Base-by-base conservation (phyloP, 148 eudicot genomes). In the Chenopodium suecicum region DNA sequence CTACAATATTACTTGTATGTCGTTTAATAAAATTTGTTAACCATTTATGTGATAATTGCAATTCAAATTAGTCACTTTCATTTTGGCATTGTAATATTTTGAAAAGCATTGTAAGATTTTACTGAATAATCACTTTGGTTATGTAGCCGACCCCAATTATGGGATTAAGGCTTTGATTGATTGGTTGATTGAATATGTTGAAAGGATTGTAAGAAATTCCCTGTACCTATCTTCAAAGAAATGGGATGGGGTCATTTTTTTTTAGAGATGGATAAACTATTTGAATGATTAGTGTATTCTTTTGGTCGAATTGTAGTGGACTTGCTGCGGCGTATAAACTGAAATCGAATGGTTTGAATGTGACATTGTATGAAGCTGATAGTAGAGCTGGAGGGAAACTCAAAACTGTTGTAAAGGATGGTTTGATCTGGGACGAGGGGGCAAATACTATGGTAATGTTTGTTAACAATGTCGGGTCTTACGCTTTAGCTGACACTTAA, bases 361-460 rank as follows among this genome's bases (percentile, higher is more conserved):
- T 94, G 82, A 91, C 94, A 1, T 82, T 96, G 81, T 91, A 87
- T 81, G 99, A 96, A 92, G 98, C 99, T 34, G 98, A 91, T 84
- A 84, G 72, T 73, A 91, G 90, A 83, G 88, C 91, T 50, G 99
- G 99, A 77, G 99, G 99, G 77, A 96, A 96, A 89, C 77, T 96
- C 63, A 86, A 87, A 89, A 94, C 92, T 73, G 84, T 89, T 64
- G 86, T 82, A 19, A 91, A 87, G 73, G 86, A 89, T 87, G 97
- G 98, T 86, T 78, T 92, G 62, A 84, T 94, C 83, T 96, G 99
- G 99, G 99, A 96, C 72, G 99, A 92, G 84, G 99, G 99, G 20
- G 99, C 99, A 31, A 96, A 96, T 81, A 96, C 99, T 65, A 96
- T 96, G 99, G 99, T 92, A 87, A 29, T 48, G 58, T 75, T 75